These are phyloP conservation scores for Neonectria hederae DNA, from an alignment of 2,329 filamentous ascomycete genomes.

Conservation along the genomic window DNA sequence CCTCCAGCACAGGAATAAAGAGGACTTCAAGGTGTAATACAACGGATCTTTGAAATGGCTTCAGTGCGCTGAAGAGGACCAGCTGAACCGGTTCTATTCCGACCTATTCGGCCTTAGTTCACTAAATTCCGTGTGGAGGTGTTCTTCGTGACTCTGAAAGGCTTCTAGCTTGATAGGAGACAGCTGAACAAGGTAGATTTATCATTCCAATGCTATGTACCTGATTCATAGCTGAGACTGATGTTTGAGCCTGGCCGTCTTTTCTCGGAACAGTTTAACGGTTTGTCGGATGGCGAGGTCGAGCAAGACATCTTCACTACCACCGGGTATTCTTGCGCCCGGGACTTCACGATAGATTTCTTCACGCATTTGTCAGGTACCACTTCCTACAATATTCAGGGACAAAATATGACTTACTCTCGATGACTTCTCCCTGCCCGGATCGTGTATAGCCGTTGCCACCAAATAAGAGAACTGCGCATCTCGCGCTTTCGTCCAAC, in stretches of 20 bases:
- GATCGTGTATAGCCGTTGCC: constrained; percentile 76
- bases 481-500: constrained; percentile 75
- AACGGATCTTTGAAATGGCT: too few species aligned
- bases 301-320: constrained; percentile 39
- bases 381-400: neutral
- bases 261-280: constrained; percentile 31
- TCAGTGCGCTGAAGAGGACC: too few species aligned
- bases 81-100: too few species aligned
- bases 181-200: too few species aligned
- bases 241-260: neutral
- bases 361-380: constrained; percentile 7
- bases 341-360: constrained; percentile 45
- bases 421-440: constrained; percentile 76
- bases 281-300: constrained; percentile 37
- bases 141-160: too few species aligned
- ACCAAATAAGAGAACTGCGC: constrained; percentile 75
- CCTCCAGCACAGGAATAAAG: too few species aligned
- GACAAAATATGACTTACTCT: constrained; percentile 62
- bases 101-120: too few species aligned
- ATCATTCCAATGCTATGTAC: neutral
- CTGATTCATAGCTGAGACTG: neutral
- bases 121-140: too few species aligned
- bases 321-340: constrained; percentile 36
- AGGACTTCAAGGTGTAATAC: too few species aligned
- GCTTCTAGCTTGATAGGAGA: too few species aligned